Percentiles rank a stretch among this genome's conserved stretches.
These are phyloP conservation scores for Aspergillus viridinutans DNA, from an alignment of 2,329 filamentous ascomycete species.

Conservation along the genomic window DNA sequence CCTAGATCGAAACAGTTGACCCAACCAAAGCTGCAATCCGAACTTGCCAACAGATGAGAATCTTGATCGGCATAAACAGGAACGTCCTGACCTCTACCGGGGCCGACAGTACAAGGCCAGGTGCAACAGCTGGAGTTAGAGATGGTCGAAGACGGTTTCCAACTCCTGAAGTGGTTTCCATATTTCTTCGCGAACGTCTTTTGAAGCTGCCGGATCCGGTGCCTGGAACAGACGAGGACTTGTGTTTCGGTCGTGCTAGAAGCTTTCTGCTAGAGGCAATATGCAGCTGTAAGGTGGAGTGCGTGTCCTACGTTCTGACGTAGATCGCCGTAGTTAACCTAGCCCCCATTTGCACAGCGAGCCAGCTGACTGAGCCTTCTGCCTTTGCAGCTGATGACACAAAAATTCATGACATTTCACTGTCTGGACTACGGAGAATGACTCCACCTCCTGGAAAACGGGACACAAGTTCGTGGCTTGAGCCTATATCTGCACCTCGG, in stretches of 20 bases:
- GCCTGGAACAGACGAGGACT: conserved; percentile 54
- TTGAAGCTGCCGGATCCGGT: conserved; percentile 52
- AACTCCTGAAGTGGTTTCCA: conserved; percentile 44
- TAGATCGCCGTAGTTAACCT: too few relatives aligned
- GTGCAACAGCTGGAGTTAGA: conserved; percentile 38
- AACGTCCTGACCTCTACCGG: not conserved
- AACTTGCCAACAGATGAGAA: not conserved
- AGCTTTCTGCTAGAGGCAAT: conserved; percentile 51
- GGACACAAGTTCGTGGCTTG: too few relatives aligned
- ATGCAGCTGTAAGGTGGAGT: conserved; percentile 55
- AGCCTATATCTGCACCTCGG: too few relatives aligned
- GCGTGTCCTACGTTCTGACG: conserved; percentile 16
- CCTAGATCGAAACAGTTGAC: too few relatives aligned
- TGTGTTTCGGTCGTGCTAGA: conserved; percentile 23
- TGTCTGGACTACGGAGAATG: too few relatives aligned
- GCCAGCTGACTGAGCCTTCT: too few relatives aligned
- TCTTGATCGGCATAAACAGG: not conserved
- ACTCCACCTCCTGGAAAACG: too few relatives aligned
- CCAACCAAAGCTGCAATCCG: not conserved
- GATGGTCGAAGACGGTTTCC: conserved; percentile 47
- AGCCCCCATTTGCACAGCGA: too few relatives aligned
- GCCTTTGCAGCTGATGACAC: too few relatives aligned
- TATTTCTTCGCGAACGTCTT: conserved; percentile 49
- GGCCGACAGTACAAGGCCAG: conserved; percentile 31
- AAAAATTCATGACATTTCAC: too few relatives aligned